These are phyloP conservation scores for Neofusicoccum parvum DNA, from an alignment of 2,329 filamentous ascomycete species.

Conservation along the genomic window DNA sequence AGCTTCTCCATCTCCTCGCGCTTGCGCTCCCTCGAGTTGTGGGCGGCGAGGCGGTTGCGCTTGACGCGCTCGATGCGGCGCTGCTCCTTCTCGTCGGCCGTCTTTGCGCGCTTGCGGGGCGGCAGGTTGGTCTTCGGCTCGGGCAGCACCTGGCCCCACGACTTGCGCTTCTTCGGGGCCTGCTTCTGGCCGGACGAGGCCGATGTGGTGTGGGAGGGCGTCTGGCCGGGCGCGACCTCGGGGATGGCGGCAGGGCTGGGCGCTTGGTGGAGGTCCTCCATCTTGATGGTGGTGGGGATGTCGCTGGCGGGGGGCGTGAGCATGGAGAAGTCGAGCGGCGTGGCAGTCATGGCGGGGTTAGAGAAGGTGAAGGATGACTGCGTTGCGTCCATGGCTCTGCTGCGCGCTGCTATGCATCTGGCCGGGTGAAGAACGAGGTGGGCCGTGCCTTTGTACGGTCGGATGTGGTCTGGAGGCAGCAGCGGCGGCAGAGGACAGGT, in stretches of 20 bases:
- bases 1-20: conserved; percentile 86
- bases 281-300: conserved; percentile 39
- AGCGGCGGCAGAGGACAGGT: conserved; percentile 19
- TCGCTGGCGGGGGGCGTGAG: conserved; percentile 10
- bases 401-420: conserved; percentile 8
- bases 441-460: conserved; percentile 21
- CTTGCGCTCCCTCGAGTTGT: conserved; percentile 95
- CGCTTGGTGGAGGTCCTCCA: conserved; percentile 42
- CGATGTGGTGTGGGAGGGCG: background rate
- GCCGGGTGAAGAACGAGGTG: background rate
- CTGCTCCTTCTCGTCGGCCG: conserved; percentile 98
- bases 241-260: conserved; percentile 26
- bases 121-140: conserved; percentile 96
- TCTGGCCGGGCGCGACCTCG: conserved; percentile 23
- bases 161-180: conserved; percentile 90
- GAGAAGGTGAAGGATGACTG: conserved; percentile 3
- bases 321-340: conserved; percentile 11
- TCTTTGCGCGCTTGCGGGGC: conserved; percentile 96
- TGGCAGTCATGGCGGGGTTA: conserved; percentile 15
- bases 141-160: conserved; percentile 95
- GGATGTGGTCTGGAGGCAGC: conserved; percentile 14
- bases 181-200: conserved; percentile 46
- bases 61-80: conserved; percentile 95
- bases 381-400: conserved; percentile 12
- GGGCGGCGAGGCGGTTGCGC: conserved; percentile 90